Conservation (phyloP, 257 asterid species). For the Rhazya stricta region DNA sequence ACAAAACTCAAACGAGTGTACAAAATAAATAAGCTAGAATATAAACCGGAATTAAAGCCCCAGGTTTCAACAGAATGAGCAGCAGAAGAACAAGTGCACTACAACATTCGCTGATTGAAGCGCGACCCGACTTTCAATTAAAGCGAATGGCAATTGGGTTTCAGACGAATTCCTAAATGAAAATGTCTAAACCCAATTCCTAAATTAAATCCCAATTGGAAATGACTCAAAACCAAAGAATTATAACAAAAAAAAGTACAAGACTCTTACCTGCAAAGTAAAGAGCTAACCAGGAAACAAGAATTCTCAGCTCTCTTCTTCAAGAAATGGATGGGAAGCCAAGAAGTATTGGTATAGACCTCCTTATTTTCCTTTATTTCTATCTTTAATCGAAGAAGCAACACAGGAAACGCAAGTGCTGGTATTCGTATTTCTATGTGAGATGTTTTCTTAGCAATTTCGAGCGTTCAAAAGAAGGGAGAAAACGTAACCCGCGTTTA, state of each 20-base stretch:
- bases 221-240: not conserved
- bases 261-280: slow-evolving; percentile 6
- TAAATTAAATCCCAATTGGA: slow-evolving; percentile 6
- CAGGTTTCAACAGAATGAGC: not conserved
- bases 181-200: not conserved
- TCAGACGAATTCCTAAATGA: not conserved
- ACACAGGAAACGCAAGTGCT: not conserved
- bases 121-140: slow-evolving; percentile 2
- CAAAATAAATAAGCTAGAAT: not conserved
- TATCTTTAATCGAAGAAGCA: not conserved
- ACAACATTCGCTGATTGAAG: not conserved
- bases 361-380: not conserved
- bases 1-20: not conserved
- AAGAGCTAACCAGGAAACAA: not conserved
- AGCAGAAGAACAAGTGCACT: not conserved
- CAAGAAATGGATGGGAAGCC: not conserved
- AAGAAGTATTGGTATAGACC: slow-evolving; percentile 7
- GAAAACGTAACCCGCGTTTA: slow-evolving; percentile 5
- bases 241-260: not conserved
- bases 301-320: slow-evolving; percentile 6
- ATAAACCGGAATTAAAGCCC: not conserved
- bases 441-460: not conserved
- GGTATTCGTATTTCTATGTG: not conserved
- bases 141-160: slow-evolving; percentile 5
- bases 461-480: not conserved